Evolutionary conservation across 805 yeast genomes (phyloP), one percentile per base, ranked within the genome.

Genomic region (Allodekkera sacchari): DNA sequence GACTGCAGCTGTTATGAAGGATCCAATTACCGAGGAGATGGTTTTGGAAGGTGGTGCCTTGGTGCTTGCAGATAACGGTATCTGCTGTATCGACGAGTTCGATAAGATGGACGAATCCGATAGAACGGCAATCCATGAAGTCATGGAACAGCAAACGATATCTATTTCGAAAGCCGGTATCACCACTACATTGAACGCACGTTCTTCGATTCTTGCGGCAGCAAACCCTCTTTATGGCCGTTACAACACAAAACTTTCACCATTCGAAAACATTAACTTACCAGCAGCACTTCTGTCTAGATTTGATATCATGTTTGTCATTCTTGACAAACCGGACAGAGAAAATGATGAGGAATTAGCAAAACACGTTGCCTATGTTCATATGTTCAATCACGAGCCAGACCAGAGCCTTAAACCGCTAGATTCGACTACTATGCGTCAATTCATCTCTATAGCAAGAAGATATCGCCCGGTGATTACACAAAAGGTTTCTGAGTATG

Each of bases 21-120:
- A 92, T 56, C 96, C 97, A 3, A 89, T 88, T n/a, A 92, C 98
- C 1, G 98, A 92, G 57, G 98, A 92, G 59, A 83, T 89, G 94
- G 84, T 92, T 11, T 67, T 92, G 31, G 98, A 92, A 68, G 98
- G 97, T 37, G 98, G 98, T 59, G 97, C 98, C 1, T 66, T 92
- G 35, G 97, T 92, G 6, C 63, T 92, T 35, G 96, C 98, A 1
- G 98, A 92, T 61, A 87, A 89, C 52, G 98, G 98, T 55, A 81
- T 92, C 41, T 92, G 97, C 63, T 92, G 98, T 57, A 92, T 92
- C 53, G 98, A 92, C 71, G 98, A 92, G 65, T 92, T 92, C 52
- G 98, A 92, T 60, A 92, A 92, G 64, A 92, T 92, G 98, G 96
- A 89, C 55, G 98, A 92, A 57, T 61, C 71, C 41, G 98, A 92